Percentiles rank a stretch among this genome's conserved stretches.
These are phyloP conservation scores for Clarireedia monteithiana DNA, from an alignment of 2,329 filamentous ascomycete genomes.

Conservation along the genomic window DNA sequence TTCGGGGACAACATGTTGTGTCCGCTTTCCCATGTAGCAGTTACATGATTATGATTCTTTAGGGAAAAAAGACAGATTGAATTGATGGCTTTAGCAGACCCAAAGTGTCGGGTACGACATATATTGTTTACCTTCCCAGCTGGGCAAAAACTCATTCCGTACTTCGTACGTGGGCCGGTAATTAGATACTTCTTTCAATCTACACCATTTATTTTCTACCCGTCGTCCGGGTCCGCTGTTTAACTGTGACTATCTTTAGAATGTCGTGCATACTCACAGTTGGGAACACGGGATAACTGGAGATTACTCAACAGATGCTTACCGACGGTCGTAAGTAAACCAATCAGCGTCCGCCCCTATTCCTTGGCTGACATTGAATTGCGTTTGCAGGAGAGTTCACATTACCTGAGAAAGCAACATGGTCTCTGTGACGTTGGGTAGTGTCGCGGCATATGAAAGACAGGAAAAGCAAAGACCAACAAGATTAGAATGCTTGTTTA, in stretches of 20 bases:
- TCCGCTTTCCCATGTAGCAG: too few relatives aligned
- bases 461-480: neutral
- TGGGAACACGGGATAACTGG: constrained; percentile 1
- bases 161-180: constrained; percentile 1
- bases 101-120: constrained; percentile 8
- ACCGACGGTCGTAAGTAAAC: neutral
- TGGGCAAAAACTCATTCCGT: neutral
- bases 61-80: neutral
- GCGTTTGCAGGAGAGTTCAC: neutral
- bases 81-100: neutral
- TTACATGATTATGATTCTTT: too few relatives aligned
- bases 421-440: neutral
- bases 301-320: constrained; percentile 1
- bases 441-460: constrained; percentile 1
- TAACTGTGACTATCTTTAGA: constrained; percentile 1
- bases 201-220: constrained; percentile 2
- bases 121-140: neutral
- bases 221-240: constrained; percentile 1
- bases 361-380: neutral
- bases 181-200: neutral
- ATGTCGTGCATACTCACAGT: neutral
- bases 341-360: neutral
- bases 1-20: too few relatives aligned
- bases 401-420: neutral
- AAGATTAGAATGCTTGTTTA: neutral